A percentile compares a stretch with the other conserved stretches of the same genome.
Conservation (phyloP, 2,329 filamentous ascomycete genomes). For the Ophiostoma ulmi region DNA sequence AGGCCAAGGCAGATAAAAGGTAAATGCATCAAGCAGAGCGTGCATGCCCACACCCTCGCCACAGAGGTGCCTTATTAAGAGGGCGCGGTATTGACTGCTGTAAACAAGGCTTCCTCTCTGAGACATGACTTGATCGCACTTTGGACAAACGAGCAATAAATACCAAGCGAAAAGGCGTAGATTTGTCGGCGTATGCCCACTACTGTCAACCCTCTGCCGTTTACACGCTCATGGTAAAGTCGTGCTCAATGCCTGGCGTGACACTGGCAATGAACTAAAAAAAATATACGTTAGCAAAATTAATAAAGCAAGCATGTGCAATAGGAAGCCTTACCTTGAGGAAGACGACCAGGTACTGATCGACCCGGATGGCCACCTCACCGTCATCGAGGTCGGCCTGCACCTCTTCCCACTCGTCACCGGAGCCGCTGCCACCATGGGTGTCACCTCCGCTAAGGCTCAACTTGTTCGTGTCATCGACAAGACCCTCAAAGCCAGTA, state of each 20-base stretch:
- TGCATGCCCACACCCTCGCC: too few relatives aligned
- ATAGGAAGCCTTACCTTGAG: slow-evolving; percentile 58
- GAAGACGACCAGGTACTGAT: slow-evolving; percentile 83
- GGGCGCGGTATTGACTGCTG: too few relatives aligned
- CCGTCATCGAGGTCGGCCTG: slow-evolving; percentile 59
- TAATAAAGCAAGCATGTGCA: neutral
- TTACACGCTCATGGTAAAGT: slow-evolving; percentile 26
- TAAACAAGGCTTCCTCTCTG: neutral
- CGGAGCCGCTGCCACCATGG: slow-evolving; percentile 40
- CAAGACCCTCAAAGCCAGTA: slow-evolving; percentile 33
- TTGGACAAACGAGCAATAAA: neutral
- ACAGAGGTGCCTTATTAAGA: neutral
- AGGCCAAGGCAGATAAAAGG: too few relatives aligned
- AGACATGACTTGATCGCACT: neutral
- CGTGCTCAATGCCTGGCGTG: slow-evolving; percentile 24
- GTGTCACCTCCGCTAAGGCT: slow-evolving; percentile 14
- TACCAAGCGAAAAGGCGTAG: neutral
- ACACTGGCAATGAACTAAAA: slow-evolving; percentile 24
- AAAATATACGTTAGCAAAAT: neutral
- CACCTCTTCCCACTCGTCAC: slow-evolving; percentile 63
- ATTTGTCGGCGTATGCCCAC: neutral
- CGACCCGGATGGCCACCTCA: slow-evolving; percentile 77
- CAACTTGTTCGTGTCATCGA: slow-evolving; percentile 21
- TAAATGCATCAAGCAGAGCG: neutral
- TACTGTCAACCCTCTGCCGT: neutral